Conservation (phyloP, 139 green algal genomes). For the Chlamydomonas sp. region DNA sequence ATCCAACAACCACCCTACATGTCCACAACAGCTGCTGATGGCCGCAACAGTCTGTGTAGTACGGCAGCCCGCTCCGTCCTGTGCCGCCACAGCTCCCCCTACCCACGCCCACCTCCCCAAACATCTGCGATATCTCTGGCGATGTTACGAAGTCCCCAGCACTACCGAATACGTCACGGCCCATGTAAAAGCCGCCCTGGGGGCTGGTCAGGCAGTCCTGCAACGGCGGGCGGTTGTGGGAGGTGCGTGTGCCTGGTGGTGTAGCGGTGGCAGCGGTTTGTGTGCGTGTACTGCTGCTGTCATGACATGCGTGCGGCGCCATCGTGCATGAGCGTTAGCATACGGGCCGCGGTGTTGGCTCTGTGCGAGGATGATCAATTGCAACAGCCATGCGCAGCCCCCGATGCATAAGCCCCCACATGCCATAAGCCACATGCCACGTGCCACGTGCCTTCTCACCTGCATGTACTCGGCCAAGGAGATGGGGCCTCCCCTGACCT, state of each 20-base stretch:
- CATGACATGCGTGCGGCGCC: too few relatives aligned
- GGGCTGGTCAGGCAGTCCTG: constrained; percentile 88
- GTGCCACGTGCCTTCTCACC: not conserved
- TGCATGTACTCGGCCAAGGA: constrained; percentile 86
- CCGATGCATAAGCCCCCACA: not conserved
- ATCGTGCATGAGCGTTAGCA: too few relatives aligned
- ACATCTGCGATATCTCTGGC: constrained; percentile 97
- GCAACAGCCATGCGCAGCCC: too few relatives aligned
- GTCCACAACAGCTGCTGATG: too few relatives aligned
- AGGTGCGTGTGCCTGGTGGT: not conserved
- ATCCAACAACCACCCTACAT: too few relatives aligned
- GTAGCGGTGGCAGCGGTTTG: not conserved
- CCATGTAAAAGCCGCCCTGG: constrained; percentile 85
- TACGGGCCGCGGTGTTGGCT: too few relatives aligned
- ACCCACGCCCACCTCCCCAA: constrained; percentile 85
- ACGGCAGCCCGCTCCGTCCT: too few relatives aligned
- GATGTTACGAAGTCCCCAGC: constrained; percentile 96
- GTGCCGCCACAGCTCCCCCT: not conserved
- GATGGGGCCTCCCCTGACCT: constrained; percentile 94
- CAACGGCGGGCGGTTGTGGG: not conserved
- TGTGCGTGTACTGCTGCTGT: not conserved
- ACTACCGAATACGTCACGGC: constrained; percentile 89
- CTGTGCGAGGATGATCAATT: too few relatives aligned
- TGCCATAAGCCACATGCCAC: too few relatives aligned
- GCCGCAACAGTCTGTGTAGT: too few relatives aligned